A percentile compares a stretch with the other conserved stretches of the same genome.
Conservation (phyloP, 2,329 filamentous ascomycete species). For the Paecilomyces niveus region DNA sequence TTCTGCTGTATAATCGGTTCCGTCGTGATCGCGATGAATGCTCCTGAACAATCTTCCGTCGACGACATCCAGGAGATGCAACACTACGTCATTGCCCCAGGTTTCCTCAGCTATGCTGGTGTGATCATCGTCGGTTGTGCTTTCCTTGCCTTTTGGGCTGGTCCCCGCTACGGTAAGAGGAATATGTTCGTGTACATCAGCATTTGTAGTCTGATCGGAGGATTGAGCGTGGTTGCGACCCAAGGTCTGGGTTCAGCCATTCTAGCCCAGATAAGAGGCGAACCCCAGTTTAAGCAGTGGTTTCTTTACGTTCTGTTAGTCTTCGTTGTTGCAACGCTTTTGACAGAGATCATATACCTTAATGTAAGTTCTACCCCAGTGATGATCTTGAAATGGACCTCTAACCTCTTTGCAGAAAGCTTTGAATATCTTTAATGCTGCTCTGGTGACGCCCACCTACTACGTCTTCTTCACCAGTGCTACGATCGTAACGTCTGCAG, state of each 20-base stretch:
- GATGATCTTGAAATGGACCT: not conserved
- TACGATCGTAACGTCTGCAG: constrained; percentile 87
- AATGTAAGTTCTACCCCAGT: constrained; percentile 61
- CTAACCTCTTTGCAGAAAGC: constrained; percentile 66
- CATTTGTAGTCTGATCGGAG: constrained; percentile 91
- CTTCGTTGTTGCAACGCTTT: constrained; percentile 79
- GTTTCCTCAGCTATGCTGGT: constrained; percentile 78
- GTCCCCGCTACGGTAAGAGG: constrained; percentile 85
- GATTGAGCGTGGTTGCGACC: constrained; percentile 87
- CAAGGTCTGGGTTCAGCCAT: constrained; percentile 90
- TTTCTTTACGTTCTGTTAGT: constrained; percentile 88
- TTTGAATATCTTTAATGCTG: constrained; percentile 91
- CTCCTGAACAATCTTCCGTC: constrained; percentile 77
- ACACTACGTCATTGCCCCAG: constrained; percentile 73
- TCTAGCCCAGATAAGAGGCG: constrained; percentile 73
- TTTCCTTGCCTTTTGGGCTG: constrained; percentile 71
- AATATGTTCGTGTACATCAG: constrained; percentile 97
- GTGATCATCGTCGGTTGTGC: constrained; percentile 68
- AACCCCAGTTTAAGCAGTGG: constrained; percentile 92
- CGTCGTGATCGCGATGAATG: constrained; percentile 90
- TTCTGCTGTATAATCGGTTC: constrained; percentile 92
- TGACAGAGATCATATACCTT: constrained; percentile 91
- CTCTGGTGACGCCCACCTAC: constrained; percentile 94
- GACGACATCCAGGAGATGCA: constrained; percentile 89
- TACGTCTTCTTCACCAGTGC: constrained; percentile 97